Evolutionary conservation across 441 rosid genomes (phyloP).

Genomic region (Aleurites moluccanus): DNA sequence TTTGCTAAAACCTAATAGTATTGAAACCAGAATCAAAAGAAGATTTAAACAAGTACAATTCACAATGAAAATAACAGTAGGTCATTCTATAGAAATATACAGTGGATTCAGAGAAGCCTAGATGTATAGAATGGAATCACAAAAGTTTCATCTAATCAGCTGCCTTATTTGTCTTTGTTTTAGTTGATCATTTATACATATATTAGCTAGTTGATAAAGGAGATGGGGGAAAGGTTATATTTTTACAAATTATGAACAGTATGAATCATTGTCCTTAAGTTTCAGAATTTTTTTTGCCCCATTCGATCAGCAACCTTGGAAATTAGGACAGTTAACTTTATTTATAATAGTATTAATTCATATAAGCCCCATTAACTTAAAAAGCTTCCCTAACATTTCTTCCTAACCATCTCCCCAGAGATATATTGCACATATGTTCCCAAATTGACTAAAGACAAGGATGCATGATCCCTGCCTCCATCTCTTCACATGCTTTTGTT

Average conservation of each 20-base stretch:
- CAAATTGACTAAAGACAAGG: background rate
- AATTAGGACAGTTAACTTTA: background rate
- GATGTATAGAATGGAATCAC: background rate
- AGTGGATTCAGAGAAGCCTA: constrained; percentile 2
- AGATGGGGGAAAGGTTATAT: background rate
- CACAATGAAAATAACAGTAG: background rate
- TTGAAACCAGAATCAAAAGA: constrained; percentile 7
- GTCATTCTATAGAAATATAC: background rate
- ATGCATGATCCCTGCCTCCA: background rate
- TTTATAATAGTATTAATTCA: background rate
- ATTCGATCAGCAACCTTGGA: background rate
- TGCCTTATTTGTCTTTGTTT: background rate
- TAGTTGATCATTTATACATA: background rate
- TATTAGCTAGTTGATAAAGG: background rate
- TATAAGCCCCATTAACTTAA: background rate
- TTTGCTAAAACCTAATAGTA: constrained; percentile 61
- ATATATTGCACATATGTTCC: background rate
- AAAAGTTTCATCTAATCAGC: background rate
- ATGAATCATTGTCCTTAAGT: background rate
- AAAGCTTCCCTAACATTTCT: background rate
- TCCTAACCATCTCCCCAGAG: background rate
- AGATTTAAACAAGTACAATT: background rate
- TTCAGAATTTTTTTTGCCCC: background rate
- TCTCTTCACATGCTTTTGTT: background rate
- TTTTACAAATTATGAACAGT: background rate